These are phyloP conservation scores for Apophysomyces ossiformis DNA, from an alignment of 371 early-diverging fungal genomes.

Conservation along the genomic window DNA sequence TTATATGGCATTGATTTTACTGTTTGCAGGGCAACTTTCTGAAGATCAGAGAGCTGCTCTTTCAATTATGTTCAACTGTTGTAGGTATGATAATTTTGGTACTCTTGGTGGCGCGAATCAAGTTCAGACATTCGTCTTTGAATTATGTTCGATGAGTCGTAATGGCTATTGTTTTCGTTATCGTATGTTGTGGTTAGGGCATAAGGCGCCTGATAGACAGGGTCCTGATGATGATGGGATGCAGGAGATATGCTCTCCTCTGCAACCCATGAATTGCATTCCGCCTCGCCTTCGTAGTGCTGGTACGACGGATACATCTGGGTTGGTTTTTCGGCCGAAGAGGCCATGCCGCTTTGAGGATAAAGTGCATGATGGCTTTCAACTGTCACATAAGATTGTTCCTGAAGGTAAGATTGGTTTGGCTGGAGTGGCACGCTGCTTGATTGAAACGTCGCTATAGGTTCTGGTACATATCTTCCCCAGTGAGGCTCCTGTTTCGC, in stretches of 20 bases:
- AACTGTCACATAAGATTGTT: not conserved
- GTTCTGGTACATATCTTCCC: constrained; percentile 2
- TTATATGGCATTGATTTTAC: too few relatives aligned
- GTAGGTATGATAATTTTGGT: not conserved
- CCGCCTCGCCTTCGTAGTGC: too few relatives aligned
- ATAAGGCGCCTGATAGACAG: too few relatives aligned
- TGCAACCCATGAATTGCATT: too few relatives aligned
- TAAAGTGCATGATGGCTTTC: not conserved
- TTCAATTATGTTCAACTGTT: not conserved
- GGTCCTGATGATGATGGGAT: too few relatives aligned
- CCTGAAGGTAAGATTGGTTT: not conserved
- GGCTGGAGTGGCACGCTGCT: not conserved
- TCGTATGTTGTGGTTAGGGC: not conserved
- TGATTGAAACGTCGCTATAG: not conserved
- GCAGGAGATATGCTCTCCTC: too few relatives aligned
- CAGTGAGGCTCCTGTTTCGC: constrained; percentile 1
- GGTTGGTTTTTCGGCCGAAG: too few relatives aligned
- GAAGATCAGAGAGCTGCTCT: too few relatives aligned
- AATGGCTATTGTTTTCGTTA: not conserved
- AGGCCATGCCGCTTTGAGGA: too few relatives aligned
- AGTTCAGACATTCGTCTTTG: not conserved
- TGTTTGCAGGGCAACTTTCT: too few relatives aligned
- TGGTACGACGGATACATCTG: too few relatives aligned
- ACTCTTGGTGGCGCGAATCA: not conserved
- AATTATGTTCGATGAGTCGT: not conserved